Base-by-base conservation (phyloP, 108 stramenopile species). In the Ochromonas danica region DNA sequence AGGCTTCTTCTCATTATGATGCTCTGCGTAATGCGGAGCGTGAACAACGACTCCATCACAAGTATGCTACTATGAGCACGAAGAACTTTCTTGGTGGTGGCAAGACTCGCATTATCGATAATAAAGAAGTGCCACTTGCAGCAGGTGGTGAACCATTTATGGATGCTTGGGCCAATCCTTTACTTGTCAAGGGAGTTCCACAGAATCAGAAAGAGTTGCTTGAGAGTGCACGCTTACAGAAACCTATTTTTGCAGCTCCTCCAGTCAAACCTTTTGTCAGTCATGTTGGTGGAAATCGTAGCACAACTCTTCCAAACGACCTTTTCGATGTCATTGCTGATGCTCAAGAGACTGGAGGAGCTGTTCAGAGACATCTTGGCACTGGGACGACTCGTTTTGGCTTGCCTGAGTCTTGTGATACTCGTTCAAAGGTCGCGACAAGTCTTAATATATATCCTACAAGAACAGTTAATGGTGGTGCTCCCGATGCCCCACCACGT, bases 131-230 rank as follows among this genome's bases (percentile, higher is more conserved):
- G 27, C 41, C 39, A 31, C 41, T 43, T 25, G 36, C 40, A 2
- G 71, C 22, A 31, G 65, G 31, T 14, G 63, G 57, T 17, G 78
- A 61, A 14, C 81, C 78, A 30, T 87, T 71, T 62, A n/a, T 83
- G 43, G 87, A 88, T n/a, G 81, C 61, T 27, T 87, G 83, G 85
- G 74, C 70, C 35, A 88, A 88, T 35, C 87, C 87, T 0, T 82
- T 80, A 65, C 71, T 86, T 39, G 27, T 80, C 28, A 80, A 83
- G n/a, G 87, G 87, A 3, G 81, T 86, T 2, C 85, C 85, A 0
- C 40, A 40, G 3, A 28, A 45, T 42, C 70, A 74, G 40, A 81
- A 82, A 30, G 78, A 86, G 40, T 72, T 86, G 71, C 0, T 0
- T 14, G 60, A 42, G 6, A 57, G 81, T 78, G 42, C 81, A 80